Base-by-base conservation (phyloP, 371 early-diverging fungal genomes). In the Choanephora cucurbitarum region DNA sequence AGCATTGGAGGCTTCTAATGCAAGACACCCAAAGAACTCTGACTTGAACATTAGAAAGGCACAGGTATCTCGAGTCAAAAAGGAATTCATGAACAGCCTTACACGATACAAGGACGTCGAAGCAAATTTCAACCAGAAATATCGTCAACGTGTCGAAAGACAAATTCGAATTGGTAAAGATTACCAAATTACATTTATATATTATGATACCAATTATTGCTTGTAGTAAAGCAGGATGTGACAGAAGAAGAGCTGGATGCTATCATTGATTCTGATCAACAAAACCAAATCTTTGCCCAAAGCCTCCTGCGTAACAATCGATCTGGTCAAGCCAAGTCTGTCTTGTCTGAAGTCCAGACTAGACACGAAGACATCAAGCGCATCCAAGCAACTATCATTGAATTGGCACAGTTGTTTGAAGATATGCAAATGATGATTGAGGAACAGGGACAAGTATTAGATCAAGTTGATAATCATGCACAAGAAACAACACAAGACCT, bases 351-450 rank as follows among this genome's bases (percentile, higher is more conserved):
- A 73, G 93, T 95, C 23, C 92, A 93, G 68, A 84, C 85, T 45
- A 77, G 92, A 57, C 96, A 95, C 64, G 82, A 89, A 54, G 96
- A 95, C 57, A 91, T 95, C 45, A 83, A 91, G 57, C 84, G 87
- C 65, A 94, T 95, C 60, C 94, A 93, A 67, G 84, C 86, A 66
- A 87, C 88, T 7, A 90, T 93, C 55, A 62, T 92, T 42, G 95
- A 95, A 82, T 67, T 95, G 46, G 91, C 91, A 64, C 88, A 91
- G 73, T 73, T 95, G 48, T 95, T 93, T 64, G 80, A 89, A 52
- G 94, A 95, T 67, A 92, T 95, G 93, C 85, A 92, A 49, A 91
- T 91, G 57, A 72, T 93, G 60, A 91, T 94, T 8, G 86, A 88
- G 39, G 82, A 86, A 14, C 94, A 94, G 65, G 93, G 88, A 22